phyloP scores from a whole-genome alignment of 768 basidiomycete species.

The Auricularia sp. region DNA sequence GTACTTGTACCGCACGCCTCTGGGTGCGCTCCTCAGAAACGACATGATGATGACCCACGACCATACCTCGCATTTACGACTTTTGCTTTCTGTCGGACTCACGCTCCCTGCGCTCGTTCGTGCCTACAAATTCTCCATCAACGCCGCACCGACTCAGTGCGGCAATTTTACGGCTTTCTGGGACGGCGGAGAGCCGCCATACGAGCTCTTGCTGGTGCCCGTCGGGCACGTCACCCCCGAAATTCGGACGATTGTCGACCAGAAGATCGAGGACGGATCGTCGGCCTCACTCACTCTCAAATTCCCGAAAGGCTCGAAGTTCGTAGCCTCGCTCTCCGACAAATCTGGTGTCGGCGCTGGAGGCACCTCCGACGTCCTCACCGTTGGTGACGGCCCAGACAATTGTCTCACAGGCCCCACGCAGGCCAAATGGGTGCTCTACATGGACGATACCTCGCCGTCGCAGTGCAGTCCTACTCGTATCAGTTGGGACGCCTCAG shows the following conservation, averaged over 20 bases:
- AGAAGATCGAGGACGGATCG: conserved; percentile 36
- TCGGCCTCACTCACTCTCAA: conserved; percentile 36
- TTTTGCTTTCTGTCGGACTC: neutral
- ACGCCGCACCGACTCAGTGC: conserved; percentile 52
- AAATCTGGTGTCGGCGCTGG: conserved; percentile 8
- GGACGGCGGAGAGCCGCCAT: conserved; percentile 51
- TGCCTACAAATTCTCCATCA: conserved; percentile 35
- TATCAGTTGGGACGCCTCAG: conserved; percentile 39
- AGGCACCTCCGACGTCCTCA: conserved; percentile 10
- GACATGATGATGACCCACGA: too few relatives aligned
- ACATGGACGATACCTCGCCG: conserved; percentile 33
- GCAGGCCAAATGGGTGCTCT: conserved; percentile 1
- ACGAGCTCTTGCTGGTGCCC: conserved; percentile 56
- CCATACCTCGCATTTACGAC: neutral
- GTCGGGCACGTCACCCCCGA: conserved; percentile 55
- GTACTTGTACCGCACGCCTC: too few relatives aligned
- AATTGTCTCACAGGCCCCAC: conserved; percentile 19
- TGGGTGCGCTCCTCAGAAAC: too few relatives aligned
- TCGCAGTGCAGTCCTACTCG: conserved; percentile 9
- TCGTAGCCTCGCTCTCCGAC: conserved; percentile 45
- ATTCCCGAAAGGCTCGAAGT: conserved; percentile 58
- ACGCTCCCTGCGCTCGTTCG: conserved; percentile 4
- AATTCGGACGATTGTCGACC: conserved; percentile 47
- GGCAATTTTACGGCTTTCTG: conserved; percentile 52
- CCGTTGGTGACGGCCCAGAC: conserved; percentile 21